phyloP scores from a whole-genome alignment of 352 stramenopile genomes.

The Phytophthora agathidicida region DNA sequence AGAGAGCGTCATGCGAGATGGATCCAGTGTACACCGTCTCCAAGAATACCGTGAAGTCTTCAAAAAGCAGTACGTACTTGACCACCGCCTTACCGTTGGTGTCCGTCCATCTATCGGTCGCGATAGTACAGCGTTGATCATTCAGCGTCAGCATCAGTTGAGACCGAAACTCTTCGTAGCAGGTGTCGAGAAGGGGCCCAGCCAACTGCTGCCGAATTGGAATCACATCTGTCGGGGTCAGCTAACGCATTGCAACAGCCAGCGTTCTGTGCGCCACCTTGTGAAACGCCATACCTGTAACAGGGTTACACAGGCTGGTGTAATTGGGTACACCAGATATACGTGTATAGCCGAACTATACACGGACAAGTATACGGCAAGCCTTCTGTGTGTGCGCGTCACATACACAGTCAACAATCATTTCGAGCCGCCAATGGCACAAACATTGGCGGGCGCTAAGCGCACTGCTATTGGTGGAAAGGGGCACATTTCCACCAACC shows the following conservation, averaged over 20 bases:
- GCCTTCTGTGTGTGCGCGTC: too few species aligned
- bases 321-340: too few species aligned
- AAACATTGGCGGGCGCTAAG: too few species aligned
- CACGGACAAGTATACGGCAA: too few species aligned
- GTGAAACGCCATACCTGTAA: background rate
- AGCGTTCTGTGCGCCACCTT: background rate
- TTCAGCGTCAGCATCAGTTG: too few species aligned
- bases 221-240: background rate
- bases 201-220: background rate
- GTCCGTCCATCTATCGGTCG: background rate
- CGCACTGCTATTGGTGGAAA: too few species aligned
- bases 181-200: background rate
- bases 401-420: too few species aligned
- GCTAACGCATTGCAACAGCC: background rate
- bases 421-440: too few species aligned
- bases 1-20: background rate
- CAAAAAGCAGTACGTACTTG: background rate
- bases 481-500: too few species aligned
- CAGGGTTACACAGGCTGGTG: too few species aligned
- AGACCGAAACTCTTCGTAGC: too few species aligned
- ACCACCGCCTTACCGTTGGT: background rate
- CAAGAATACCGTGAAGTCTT: background rate
- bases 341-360: too few species aligned
- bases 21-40: background rate
- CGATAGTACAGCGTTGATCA: background rate